A percentile compares a stretch with the other conserved stretches of the same genome.
Evolutionary conservation across 352 stramenopile species (phyloP).

Genomic region (Pythium insidiosum): DNA sequence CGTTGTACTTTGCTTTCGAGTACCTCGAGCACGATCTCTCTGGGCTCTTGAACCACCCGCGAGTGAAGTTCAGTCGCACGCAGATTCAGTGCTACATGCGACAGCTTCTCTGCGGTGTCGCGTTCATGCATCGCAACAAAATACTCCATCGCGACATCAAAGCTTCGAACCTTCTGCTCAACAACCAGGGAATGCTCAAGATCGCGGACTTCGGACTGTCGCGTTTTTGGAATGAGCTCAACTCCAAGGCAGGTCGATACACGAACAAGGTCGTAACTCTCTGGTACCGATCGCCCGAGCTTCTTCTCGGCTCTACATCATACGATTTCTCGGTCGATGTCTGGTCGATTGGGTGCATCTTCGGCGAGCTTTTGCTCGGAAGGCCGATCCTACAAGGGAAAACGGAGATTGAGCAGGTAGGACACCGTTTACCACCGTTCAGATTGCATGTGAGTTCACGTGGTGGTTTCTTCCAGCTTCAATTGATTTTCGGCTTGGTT

Average conservation of each 20-base stretch:
- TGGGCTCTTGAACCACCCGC: constrained; percentile 72
- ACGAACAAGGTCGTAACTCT: constrained; percentile 95
- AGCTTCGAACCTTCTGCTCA: constrained; percentile 76
- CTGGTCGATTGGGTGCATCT: constrained; percentile 92
- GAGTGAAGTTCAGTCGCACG: constrained; percentile 75
- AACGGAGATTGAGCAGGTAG: constrained; percentile 77
- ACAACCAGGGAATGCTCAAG: constrained; percentile 82
- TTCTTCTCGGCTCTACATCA: constrained; percentile 88
- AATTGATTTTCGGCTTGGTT: constrained; percentile 74
- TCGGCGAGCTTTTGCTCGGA: constrained; percentile 69
- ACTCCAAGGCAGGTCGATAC: constrained; percentile 73
- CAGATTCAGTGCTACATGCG: constrained; percentile 88
- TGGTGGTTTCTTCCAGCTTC: too few species aligned
- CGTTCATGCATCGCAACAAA: constrained; percentile 87
- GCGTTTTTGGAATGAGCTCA: constrained; percentile 81
- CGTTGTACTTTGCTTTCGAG: constrained; percentile 84
- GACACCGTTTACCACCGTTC: too few species aligned
- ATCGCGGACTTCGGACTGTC: constrained; percentile 79
- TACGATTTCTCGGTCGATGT: constrained; percentile 92
- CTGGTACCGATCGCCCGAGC: constrained; percentile 92
- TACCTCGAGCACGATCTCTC: constrained; percentile 85
- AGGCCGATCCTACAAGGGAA: constrained; percentile 79
- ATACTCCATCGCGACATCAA: constrained; percentile 87
- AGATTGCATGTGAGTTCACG: too few species aligned
- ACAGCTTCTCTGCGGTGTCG: constrained; percentile 67